A percentile compares a stretch with the other conserved stretches of the same genome.
These are phyloP conservation scores for Aphanocladium album DNA, from an alignment of 2,329 filamentous ascomycete genomes.

Conservation along the genomic window DNA sequence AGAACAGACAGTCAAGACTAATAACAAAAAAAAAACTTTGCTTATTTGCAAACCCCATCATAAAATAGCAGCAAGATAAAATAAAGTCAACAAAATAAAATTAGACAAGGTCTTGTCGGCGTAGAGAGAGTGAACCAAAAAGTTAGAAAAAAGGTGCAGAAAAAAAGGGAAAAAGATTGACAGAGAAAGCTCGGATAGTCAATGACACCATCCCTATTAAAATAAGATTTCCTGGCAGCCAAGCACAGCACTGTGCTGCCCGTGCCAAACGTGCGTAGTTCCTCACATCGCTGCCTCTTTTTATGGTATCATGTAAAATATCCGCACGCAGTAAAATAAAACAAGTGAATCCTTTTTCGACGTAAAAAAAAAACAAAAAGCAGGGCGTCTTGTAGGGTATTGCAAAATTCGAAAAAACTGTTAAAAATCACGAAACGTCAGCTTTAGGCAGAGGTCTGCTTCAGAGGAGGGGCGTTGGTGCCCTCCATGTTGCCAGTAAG, in stretches of 20 bases:
- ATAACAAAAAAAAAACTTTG: slow-evolving; percentile 16
- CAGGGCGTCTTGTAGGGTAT: slow-evolving; percentile 6
- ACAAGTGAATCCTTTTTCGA: slow-evolving; percentile 6
- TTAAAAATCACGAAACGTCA: background rate
- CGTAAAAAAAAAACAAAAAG: background rate
- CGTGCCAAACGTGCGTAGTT: background rate
- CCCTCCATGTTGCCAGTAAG: slow-evolving; percentile 80
- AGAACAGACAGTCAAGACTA: slow-evolving; percentile 14
- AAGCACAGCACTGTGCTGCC: background rate
- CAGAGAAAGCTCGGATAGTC: background rate
- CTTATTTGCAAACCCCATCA: slow-evolving; percentile 2
- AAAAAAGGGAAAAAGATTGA: background rate
- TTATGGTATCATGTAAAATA: slow-evolving; percentile 24
- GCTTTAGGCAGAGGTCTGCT: background rate
- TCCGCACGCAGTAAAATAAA: slow-evolving; percentile 12
- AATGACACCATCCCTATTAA: background rate
- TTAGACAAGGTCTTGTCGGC: slow-evolving; percentile 2
- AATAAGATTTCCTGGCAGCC: background rate
- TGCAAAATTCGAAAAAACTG: slow-evolving; percentile 1
- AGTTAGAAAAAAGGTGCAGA: background rate
- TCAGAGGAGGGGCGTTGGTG: slow-evolving; percentile 29
- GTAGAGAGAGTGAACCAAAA: background rate
- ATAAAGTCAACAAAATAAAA: slow-evolving; percentile 7
- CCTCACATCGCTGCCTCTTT: slow-evolving; percentile 4
- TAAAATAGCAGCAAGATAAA: slow-evolving; percentile 15